These are phyloP conservation scores for Elaeagnus macrophylla DNA, from an alignment of 306 rosid species.

Conservation along the genomic window DNA sequence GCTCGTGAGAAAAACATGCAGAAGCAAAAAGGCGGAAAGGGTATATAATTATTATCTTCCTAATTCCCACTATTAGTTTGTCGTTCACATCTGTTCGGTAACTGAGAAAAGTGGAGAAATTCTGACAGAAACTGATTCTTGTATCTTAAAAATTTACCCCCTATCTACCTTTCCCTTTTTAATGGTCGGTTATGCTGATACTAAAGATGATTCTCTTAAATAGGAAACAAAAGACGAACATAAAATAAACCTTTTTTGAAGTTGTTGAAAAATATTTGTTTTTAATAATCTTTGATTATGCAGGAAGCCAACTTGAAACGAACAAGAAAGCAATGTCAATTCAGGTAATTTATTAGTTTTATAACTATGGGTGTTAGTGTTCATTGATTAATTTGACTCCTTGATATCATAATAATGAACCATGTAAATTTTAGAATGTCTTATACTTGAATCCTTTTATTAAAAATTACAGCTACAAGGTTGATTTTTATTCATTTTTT, in stretches of 20 bases:
- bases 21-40: conserved; percentile 37
- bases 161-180: not conserved
- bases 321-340: conserved; percentile 46
- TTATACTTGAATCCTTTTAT: too few relatives aligned
- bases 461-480: too few relatives aligned
- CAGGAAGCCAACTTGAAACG: conserved; percentile 49
- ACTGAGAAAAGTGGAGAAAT: too few relatives aligned
- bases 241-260: not conserved
- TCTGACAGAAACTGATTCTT: not conserved
- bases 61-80: not conserved
- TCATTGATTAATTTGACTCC: not conserved
- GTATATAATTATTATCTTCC: conserved; percentile 1
- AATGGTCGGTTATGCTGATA: too few relatives aligned
- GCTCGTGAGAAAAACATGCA: conserved; percentile 45
- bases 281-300: not conserved
- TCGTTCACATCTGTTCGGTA: too few relatives aligned
- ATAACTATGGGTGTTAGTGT: not conserved
- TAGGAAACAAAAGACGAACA: too few relatives aligned
- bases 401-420: too few relatives aligned
- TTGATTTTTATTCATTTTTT: too few relatives aligned
- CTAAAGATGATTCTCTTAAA: too few relatives aligned
- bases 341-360: conserved; percentile 17
- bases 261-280: not conserved
- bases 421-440: too few relatives aligned
- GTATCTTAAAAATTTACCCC: not conserved